phyloP scores from a whole-genome alignment of 2,329 filamentous ascomycete species.

The Hypoxylon sp. region DNA sequence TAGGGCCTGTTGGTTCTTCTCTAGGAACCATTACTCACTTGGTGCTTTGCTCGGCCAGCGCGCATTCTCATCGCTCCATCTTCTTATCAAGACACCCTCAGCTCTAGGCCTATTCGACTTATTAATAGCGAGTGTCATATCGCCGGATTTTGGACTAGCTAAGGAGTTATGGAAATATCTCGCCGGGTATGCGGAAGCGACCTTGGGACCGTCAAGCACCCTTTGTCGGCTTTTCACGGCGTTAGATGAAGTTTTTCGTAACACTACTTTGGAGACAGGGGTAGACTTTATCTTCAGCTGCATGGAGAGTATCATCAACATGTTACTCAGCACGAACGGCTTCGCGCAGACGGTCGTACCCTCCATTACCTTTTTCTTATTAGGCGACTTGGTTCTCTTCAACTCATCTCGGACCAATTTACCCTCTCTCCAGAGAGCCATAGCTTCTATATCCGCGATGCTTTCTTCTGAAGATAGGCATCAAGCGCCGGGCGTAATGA shows the following conservation, averaged over 20 bases:
- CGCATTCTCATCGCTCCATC: constrained; percentile 41
- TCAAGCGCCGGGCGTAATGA: constrained; percentile 23
- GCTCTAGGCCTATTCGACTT: constrained; percentile 45
- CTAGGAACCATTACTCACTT: constrained; percentile 34
- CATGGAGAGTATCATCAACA: constrained; percentile 46
- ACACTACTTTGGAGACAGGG: constrained; percentile 32
- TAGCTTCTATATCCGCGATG: constrained; percentile 24
- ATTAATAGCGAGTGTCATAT: constrained; percentile 43
- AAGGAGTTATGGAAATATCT: constrained; percentile 46
- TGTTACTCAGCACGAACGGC: constrained; percentile 40
- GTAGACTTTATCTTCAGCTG: constrained; percentile 45
- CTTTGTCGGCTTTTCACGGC: constrained; percentile 37
- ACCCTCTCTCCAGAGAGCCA: constrained; percentile 34
- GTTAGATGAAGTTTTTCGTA: constrained; percentile 40
- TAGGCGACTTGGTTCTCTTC: constrained; percentile 41
- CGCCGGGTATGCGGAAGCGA: constrained; percentile 39
- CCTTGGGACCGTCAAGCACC: constrained; percentile 29
- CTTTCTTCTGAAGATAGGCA: constrained; percentile 11
- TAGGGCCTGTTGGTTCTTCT: constrained; percentile 46
- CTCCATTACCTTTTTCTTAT: constrained; percentile 39
- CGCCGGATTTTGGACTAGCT: constrained; percentile 37
- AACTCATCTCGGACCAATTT: constrained; percentile 40
- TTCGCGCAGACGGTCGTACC: constrained; percentile 41
- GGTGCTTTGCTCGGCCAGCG: constrained; percentile 42
- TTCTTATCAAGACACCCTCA: constrained; percentile 41